Evolutionary conservation across 176 grass and related monocot species (phyloP).

Genomic region (Eragrostis curvula): DNA sequence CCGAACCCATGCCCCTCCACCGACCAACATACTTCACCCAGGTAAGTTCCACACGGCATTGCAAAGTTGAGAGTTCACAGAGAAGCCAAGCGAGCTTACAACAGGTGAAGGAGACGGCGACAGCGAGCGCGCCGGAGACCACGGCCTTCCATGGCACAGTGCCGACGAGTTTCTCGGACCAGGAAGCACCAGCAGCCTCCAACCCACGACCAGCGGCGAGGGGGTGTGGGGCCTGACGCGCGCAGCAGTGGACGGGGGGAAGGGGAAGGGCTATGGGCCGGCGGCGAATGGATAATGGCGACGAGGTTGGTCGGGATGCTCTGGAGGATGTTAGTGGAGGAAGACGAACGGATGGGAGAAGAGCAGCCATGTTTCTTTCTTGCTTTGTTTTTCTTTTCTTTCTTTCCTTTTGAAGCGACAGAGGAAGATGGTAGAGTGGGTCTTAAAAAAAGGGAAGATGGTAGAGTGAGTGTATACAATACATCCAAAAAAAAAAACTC

Average conservation of each 20-base stretch:
- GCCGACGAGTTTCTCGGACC: not conserved
- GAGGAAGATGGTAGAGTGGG: too few relatives aligned
- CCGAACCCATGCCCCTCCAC: not conserved
- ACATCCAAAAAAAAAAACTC: too few relatives aligned
- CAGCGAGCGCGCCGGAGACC: slow-evolving; percentile 47
- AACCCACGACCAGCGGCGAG: not conserved
- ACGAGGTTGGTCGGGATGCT: slow-evolving; percentile 22
- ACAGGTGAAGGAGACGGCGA: slow-evolving; percentile 60
- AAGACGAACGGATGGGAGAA: slow-evolving; percentile 20
- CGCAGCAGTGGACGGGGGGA: slow-evolving; percentile 18
- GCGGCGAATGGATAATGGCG: slow-evolving; percentile 29
- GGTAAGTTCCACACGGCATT: not conserved
- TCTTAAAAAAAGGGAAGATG: too few relatives aligned
- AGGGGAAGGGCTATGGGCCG: not conserved
- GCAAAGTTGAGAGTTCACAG: not conserved
- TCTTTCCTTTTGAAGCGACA: not conserved
- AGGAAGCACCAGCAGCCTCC: not conserved
- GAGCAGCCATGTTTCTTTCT: not conserved
- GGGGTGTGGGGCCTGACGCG: not conserved
- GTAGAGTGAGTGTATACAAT: too few relatives aligned
- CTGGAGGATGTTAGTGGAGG: slow-evolving; percentile 1
- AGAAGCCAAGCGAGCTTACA: slow-evolving; percentile 31
- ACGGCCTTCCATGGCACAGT: slow-evolving; percentile 50
- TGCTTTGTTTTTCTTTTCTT: not conserved
- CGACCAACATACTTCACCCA: not conserved